Evolutionary conservation across 495 filamentous ascomycete genomes (phyloP), one percentile per base, ranked within the genome.

Genomic region (Talaromyces nanjingensis): DNA sequence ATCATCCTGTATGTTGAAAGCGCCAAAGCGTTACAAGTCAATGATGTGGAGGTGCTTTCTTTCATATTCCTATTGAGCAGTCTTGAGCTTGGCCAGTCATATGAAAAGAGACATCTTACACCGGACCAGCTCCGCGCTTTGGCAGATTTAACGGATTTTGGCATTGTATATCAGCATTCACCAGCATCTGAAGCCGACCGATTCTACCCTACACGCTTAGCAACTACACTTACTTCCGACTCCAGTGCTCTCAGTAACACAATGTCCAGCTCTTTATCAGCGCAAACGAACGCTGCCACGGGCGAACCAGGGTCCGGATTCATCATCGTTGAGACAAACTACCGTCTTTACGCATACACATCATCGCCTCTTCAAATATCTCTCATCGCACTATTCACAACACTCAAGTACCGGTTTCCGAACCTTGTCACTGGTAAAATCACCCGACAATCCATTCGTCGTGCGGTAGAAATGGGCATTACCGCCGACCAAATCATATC

Each of bases 271-370:
- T 71, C 76, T 0, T 52, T 76, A 14, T 70, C 73, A 45, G 74
- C 67, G 55, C 76, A 79, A 34, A 73, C 71, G 16, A 70, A 72
- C 45, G 56, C 70, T 52, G 63, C 71, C 20, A 60, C 76, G 37
- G 72, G 71, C 47, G 79, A 82, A 45, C 70, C 81, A 14, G 86
- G 87, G 62, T 72, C 77, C 0, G 93, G 93, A 39, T 93, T 92
- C 79, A 91, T 98, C 70, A 90, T 98, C 67, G 83, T 98, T 67
- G 94, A 98, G 81, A 98, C 94, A n/a, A 98, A 98, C 77, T 97
- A 97, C 77, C 90, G 94, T 29, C 76, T 98, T 67, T 98, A 98
- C 77, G 94, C 94, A 33, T 98, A 98, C 77, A 97, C 96, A 6
- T 86, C 86, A 25, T 97, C 92, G 0, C 90, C 91, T 0, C 83